Evolutionary conservation across 1,139 yeast genomes (phyloP).

Genomic region (Saccharomyces hybrid): DNA sequence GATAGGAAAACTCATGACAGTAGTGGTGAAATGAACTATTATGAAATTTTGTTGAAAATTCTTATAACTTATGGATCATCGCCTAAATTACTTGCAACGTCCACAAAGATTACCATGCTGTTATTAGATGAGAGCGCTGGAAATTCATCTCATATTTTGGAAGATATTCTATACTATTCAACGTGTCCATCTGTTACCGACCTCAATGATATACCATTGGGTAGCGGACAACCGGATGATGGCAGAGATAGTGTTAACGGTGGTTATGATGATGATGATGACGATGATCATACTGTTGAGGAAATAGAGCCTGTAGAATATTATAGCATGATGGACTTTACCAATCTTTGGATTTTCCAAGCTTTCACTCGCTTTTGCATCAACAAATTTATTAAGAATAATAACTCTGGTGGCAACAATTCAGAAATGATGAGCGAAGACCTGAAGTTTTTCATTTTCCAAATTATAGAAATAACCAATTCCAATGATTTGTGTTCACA

Average conservation of each 20-base stretch:
- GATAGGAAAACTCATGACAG: not conserved
- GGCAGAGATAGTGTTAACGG: not conserved
- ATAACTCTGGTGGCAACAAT: not conserved
- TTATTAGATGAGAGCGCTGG: conserved; percentile 10
- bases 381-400: conserved; percentile 3
- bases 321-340: conserved; percentile 24
- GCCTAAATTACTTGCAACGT: conserved; percentile 10
- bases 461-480: conserved; percentile 17
- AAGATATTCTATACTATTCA: conserved; percentile 14
- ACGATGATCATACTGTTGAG: conserved; percentile 7
- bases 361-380: conserved; percentile 21
- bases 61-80: conserved; percentile 19
- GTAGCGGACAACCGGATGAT: conserved; percentile 10
- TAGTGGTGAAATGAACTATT: conserved; percentile 5
- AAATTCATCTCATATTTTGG: conserved; percentile 10
- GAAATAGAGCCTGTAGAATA: conserved; percentile 7
- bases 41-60: conserved; percentile 13
- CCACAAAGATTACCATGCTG: conserved; percentile 13
- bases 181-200: not conserved
- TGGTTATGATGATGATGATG: not conserved
- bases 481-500: conserved; percentile 23
- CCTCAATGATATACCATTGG: not conserved
- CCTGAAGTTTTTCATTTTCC: conserved; percentile 16
- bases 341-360: conserved; percentile 30
- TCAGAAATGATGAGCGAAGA: conserved; percentile 2